phyloP scores from a whole-genome alignment of 805 yeast species.

The Candida easanensis region DNA sequence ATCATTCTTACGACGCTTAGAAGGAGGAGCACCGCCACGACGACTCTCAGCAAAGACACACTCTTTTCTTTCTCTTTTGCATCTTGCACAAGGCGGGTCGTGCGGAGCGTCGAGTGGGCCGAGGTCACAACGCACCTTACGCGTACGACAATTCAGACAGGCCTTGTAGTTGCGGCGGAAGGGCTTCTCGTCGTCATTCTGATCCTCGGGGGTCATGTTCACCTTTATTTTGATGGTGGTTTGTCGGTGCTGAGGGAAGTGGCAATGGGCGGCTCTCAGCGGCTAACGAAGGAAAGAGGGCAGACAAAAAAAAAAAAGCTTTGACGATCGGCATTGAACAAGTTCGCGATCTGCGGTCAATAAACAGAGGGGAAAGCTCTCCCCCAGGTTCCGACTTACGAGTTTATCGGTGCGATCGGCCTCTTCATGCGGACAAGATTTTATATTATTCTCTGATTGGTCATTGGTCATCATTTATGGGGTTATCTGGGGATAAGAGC shows the following conservation, averaged over 20 bases:
- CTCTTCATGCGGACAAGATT: no score
- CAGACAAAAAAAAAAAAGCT: neutral
- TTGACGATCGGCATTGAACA: neutral
- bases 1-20: constrained; percentile 15
- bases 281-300: neutral
- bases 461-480: no score
- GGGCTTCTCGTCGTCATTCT: constrained; percentile 13
- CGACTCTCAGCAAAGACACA: constrained; percentile 68
- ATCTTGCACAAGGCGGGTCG: constrained; percentile 82
- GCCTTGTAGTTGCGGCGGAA: constrained; percentile 55
- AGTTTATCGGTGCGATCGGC: no score
- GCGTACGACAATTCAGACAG: constrained; percentile 77
- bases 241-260: constrained; percentile 1
- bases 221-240: neutral
- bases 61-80: constrained; percentile 76
- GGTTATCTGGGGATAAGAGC: no score
- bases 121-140: constrained; percentile 84
- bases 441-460: no score
- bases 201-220: neutral
- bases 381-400: no score
- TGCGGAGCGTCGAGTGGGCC: constrained; percentile 69
- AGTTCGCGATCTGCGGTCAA: no score
- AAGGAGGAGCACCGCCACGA: constrained; percentile 43
- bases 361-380: no score
- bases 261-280: neutral